Conservation (phyloP, 352 stramenopile species). For the Globisporangium splendens region DNA sequence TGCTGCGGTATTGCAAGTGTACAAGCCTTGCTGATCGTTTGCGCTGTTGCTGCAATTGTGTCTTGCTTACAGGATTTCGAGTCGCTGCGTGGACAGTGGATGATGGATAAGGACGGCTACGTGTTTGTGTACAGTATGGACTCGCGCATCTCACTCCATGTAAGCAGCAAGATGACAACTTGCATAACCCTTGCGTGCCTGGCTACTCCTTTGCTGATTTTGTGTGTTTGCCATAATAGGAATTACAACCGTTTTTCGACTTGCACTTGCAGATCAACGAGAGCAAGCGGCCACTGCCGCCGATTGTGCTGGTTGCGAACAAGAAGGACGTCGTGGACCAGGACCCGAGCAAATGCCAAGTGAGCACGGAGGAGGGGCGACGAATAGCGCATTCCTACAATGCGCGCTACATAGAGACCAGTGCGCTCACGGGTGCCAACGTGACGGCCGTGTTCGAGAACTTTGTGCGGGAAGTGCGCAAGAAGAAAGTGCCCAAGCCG, state of each 20-base stretch:
- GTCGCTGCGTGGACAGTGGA: constrained; percentile 83
- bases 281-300: constrained; percentile 63
- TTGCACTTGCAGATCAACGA: constrained; percentile 89
- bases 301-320: constrained; percentile 88
- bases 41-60: neutral
- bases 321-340: constrained; percentile 87
- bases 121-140: constrained; percentile 92
- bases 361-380: constrained; percentile 80
- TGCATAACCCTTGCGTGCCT: too few relatives aligned
- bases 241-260: constrained; percentile 87
- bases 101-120: constrained; percentile 91
- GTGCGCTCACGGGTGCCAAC: constrained; percentile 79
- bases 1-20: neutral
- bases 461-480: constrained; percentile 82
- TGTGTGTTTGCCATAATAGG: constrained; percentile 20
- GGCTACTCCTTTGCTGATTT: neutral
- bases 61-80: constrained; percentile 68
- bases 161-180: constrained; percentile 17
- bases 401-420: constrained; percentile 86
- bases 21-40: neutral
- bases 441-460: constrained; percentile 86
- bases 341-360: constrained; percentile 77
- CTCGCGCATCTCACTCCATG: constrained; percentile 81
- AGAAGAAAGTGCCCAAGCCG: constrained; percentile 71
- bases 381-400: constrained; percentile 86